Conservation (phyloP, 2,329 filamentous ascomycete genomes). For the Raffaelea albimanens region DNA sequence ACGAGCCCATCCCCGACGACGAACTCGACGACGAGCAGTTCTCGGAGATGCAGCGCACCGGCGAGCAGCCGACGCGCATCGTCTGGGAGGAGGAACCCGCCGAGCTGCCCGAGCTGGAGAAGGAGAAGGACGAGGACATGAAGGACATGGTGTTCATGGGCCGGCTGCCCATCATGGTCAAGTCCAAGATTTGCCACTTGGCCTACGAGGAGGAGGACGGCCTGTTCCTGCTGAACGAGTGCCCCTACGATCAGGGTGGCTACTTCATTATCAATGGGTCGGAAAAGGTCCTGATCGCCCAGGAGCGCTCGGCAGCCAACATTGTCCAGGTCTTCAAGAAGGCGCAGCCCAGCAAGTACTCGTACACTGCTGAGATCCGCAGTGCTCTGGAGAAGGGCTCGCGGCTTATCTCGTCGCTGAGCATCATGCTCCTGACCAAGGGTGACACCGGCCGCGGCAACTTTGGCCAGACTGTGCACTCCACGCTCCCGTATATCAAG, state of each 20-base stretch:
- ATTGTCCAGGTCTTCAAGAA: slow-evolving; percentile 99
- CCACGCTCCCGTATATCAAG: slow-evolving; percentile 89
- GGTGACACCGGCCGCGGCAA: slow-evolving; percentile 69
- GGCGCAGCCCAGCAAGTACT: slow-evolving; percentile 81
- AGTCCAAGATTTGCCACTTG: slow-evolving; percentile 90
- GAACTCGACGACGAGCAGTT: slow-evolving; percentile 60
- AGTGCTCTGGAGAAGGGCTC: slow-evolving; percentile 96
- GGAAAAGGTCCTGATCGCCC: slow-evolving; percentile 96
- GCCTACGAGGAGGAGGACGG: slow-evolving; percentile 75
- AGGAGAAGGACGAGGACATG: slow-evolving; percentile 45
- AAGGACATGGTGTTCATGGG: slow-evolving; percentile 80
- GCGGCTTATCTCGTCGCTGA: slow-evolving; percentile 83
- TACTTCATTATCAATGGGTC: slow-evolving; percentile 99
- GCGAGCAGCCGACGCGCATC: slow-evolving; percentile 47
- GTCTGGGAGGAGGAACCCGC: slow-evolving; percentile 53
- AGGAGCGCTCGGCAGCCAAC: slow-evolving; percentile 94
- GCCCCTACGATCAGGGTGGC: slow-evolving; percentile 94
- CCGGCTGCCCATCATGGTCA: slow-evolving; percentile 95
- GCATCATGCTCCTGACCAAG: slow-evolving; percentile 83
- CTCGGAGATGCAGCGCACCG: slow-evolving; percentile 42
- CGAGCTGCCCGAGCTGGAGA: slow-evolving; percentile 40
- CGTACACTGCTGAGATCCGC: slow-evolving; percentile 90
- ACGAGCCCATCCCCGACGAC: slow-evolving; percentile 56
- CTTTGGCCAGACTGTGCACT: slow-evolving; percentile 81
- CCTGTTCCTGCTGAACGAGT: slow-evolving; percentile 88